Conservation (phyloP, 2,329 filamentous ascomycete genomes). For the Alternaria sp. region DNA sequence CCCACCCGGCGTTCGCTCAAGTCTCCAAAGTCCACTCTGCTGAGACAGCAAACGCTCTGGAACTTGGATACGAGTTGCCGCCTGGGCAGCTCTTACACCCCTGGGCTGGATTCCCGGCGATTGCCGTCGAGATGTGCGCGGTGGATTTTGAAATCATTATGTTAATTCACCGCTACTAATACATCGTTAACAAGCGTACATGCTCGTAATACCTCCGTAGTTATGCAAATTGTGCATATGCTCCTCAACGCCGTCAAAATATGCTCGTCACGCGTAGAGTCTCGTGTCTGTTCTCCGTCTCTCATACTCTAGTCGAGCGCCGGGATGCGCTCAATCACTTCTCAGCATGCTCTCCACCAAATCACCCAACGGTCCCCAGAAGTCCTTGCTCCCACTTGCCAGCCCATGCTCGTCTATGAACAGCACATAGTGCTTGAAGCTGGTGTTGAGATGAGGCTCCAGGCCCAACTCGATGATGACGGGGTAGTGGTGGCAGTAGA, state of each 20-base stretch:
- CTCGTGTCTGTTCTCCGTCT: neutral
- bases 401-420: slow-evolving; percentile 97
- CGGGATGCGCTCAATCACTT: slow-evolving; percentile 65
- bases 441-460: slow-evolving; percentile 97
- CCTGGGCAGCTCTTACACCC: neutral
- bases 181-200: slow-evolving; percentile 18
- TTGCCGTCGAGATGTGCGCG: neutral
- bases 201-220: slow-evolving; percentile 11
- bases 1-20: neutral
- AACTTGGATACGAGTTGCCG: neutral
- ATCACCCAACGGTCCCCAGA: slow-evolving; percentile 94
- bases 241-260: slow-evolving; percentile 12
- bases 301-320: neutral
- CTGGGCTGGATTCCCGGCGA: neutral
- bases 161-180: slow-evolving; percentile 17
- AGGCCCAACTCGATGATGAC: slow-evolving; percentile 93
- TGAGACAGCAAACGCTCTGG: slow-evolving; percentile 1
- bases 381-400: slow-evolving; percentile 87
- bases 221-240: neutral
- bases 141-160: neutral
- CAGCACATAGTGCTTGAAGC: slow-evolving; percentile 99
- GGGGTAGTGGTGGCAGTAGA: slow-evolving; percentile 98
- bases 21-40: neutral
- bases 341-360: slow-evolving; percentile 97
- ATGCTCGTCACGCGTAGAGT: neutral